Evolutionary conservation across 805 yeast species (phyloP).

Genomic region (Saccharomycopsis guyanensis): DNA sequence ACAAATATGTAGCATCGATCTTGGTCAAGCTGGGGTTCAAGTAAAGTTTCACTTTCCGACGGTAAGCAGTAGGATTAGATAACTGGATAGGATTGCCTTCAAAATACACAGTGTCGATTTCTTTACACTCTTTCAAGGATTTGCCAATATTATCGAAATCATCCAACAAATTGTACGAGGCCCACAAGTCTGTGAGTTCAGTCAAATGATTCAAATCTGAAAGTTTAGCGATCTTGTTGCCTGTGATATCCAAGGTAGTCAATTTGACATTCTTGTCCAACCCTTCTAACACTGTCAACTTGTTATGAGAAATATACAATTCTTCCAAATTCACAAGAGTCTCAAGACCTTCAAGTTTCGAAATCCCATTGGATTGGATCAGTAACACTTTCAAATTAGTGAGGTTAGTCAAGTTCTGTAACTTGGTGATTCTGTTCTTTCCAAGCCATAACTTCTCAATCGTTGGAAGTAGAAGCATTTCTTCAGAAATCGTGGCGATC

Average conservation of each 20-base stretch:
- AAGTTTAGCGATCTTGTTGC: conserved; percentile 56
- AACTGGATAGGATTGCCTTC: conserved; percentile 87
- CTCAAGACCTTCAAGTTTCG: conserved; percentile 76
- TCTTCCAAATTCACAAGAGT: conserved; percentile 69
- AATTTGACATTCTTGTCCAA: conserved; percentile 63
- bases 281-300: conserved; percentile 65
- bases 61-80: conserved; percentile 67
- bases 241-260: conserved; percentile 71
- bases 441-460: conserved; percentile 88
- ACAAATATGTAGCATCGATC: conserved; percentile 84
- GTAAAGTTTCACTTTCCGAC: conserved; percentile 71
- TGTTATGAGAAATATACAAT: conserved; percentile 81
- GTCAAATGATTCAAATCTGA: conserved; percentile 58
- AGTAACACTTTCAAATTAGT: conserved; percentile 66
- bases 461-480: conserved; percentile 44
- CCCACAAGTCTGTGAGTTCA: conserved; percentile 89
- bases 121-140: conserved; percentile 53
- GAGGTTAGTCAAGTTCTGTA: conserved; percentile 56
- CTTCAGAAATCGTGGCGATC: conserved; percentile 48
- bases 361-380: conserved; percentile 78
- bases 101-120: conserved; percentile 81
- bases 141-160: conserved; percentile 61
- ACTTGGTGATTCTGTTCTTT: conserved; percentile 61
- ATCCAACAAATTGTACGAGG: conserved; percentile 66
- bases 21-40: conserved; percentile 67